A percentile compares a stretch with the other conserved stretches of the same genome.
Conservation (phyloP, 139 green algal species). For the Chlorella sp. region DNA sequence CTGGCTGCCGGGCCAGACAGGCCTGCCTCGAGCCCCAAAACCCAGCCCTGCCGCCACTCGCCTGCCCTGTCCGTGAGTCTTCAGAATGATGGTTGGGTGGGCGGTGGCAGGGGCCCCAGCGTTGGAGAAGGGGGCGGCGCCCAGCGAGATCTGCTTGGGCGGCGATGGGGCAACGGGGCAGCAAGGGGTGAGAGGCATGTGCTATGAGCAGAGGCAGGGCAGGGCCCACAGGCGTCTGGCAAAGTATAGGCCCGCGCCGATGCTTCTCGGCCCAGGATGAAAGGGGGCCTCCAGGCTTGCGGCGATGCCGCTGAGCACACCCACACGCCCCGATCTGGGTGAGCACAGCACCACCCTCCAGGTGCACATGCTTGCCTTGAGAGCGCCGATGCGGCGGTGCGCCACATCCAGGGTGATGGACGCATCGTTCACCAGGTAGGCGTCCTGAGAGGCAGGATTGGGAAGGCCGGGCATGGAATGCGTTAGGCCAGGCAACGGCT, state of each 20-base stretch:
- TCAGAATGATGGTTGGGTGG: slow-evolving; percentile 27
- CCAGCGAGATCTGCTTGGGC: background rate
- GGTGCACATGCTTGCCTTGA: slow-evolving; percentile 32
- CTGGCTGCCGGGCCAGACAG: no score
- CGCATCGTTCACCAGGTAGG: background rate
- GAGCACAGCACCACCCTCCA: no score
- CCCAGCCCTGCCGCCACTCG: background rate
- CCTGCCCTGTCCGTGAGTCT: slow-evolving; percentile 37
- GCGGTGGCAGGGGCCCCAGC: background rate
- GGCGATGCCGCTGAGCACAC: no score
- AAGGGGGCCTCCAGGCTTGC: no score
- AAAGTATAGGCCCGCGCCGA: no score
- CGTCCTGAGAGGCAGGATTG: background rate
- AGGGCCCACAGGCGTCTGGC: background rate
- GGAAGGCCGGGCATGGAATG: background rate
- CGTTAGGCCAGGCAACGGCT: no score
- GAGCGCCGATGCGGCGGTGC: slow-evolving; percentile 40
- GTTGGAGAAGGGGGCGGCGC: slow-evolving; percentile 9
- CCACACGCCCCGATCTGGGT: no score
- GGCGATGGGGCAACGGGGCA: no score
- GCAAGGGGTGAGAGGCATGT: no score
- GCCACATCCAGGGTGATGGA: slow-evolving; percentile 24
- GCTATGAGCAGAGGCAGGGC: background rate
- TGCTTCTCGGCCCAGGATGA: no score
- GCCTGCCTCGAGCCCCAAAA: no score